phyloP scores from a whole-genome alignment of 1,139 yeast species.

The Hanseniaspora sp. region DNA sequence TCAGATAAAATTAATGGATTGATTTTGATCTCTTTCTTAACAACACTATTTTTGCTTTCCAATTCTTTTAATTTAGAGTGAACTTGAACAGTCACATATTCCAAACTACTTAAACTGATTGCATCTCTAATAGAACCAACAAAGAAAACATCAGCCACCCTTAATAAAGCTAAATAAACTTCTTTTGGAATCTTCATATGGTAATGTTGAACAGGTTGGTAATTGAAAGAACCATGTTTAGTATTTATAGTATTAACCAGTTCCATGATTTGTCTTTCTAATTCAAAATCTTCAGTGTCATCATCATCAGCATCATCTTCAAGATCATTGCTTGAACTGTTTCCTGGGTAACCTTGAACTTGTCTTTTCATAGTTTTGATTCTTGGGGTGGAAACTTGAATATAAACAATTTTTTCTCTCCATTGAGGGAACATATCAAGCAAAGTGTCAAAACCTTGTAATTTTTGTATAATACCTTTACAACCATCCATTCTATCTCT shows the following conservation, averaged over 20 bases:
- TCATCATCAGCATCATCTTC: constrained; percentile 16
- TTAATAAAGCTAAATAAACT: constrained; percentile 75
- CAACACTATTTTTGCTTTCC: constrained; percentile 24
- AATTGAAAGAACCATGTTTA: constrained; percentile 66
- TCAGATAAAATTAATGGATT: constrained; percentile 59
- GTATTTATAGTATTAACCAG: constrained; percentile 70
- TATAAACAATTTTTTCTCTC: constrained; percentile 75
- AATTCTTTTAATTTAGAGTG: constrained; percentile 29
- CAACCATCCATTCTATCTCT: constrained; percentile 73
- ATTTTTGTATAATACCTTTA: constrained; percentile 70
- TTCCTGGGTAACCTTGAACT: constrained; percentile 22
- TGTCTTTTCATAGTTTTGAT: constrained; percentile 10
- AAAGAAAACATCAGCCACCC: constrained; percentile 82
- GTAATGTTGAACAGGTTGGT: constrained; percentile 79
- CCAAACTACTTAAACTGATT: constrained; percentile 89
- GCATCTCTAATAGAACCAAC: constrained; percentile 91
- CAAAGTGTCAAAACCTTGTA: constrained; percentile 72
- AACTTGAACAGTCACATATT: constrained; percentile 81
- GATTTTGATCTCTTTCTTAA: constrained; percentile 40
- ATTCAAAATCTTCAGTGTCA: constrained; percentile 30
- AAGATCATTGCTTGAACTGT: constrained; percentile 22
- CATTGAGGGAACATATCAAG: constrained; percentile 85
- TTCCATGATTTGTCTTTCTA: constrained; percentile 73
- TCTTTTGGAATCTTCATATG: constrained; percentile 80
- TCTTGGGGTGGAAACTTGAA: constrained; percentile 77